Base-by-base conservation (phyloP, 106 monocot genomes). In the Alisma plantagoaquatica region DNA sequence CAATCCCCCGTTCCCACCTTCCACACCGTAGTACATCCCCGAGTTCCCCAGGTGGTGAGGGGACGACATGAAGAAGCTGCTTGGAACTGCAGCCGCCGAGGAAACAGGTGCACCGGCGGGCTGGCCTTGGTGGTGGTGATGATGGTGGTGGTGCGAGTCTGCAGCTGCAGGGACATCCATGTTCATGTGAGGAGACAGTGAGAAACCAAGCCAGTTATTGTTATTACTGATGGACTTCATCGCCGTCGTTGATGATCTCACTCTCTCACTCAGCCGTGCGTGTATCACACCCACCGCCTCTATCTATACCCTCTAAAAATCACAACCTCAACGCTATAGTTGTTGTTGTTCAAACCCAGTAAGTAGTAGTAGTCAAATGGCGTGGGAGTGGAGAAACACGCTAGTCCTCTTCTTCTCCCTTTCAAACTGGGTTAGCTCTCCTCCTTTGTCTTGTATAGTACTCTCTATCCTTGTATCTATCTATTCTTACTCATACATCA, bases 191-290 rank as follows among this genome's bases (percentile, higher is more conserved):
- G 85, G 63, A 26, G 90, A 90, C 62, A 98, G 90, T 64, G 90
- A 90, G 82, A 98, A 98, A 17, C 82, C 90, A 57, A 90, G 53
- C 90, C 81, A 90, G 74, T 64, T 86, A 55, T 66, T 78, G 56
- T 29, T 69, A 46, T 35, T 68, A 48, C 57, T 69, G 77, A 84
- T 70, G 24, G 84, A 75, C 63, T 81, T 84, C 80, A 54, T 73
- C 67, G 38, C 41, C 50, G 31, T 27, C 49, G 51, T 46, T 54
- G 43, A 23, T 56, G 32, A 22, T 69, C 28, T 38, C 31, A 31
- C 10, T 41, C 35, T 16, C 52, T 35, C 43, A 2, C 53, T 43
- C 48, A n/a, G n/a, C n/a, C n/a, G n/a, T n/a, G n/a, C n/a, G n/a
- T n/a, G n/a, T n/a, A n/a, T n/a, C n/a, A n/a, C n/a, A n/a, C n/a